Conservation (phyloP, 169 alveolate species). For the Cryptosporidium bovis region DNA sequence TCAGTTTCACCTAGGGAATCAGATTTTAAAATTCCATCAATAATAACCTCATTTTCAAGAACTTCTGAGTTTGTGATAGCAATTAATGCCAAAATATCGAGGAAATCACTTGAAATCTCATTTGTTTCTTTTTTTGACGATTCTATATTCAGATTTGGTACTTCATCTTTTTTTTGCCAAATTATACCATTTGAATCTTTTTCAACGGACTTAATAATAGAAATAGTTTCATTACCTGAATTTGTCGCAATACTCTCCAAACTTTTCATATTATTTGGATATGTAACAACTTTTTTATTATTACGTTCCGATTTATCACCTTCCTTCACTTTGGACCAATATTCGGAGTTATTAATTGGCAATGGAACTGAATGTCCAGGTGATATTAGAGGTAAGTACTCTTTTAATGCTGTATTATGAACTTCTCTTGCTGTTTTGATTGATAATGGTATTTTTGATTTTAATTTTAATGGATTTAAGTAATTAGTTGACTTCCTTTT, state of each 20-base stretch:
- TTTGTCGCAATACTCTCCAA: too few relatives aligned
- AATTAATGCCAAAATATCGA: slow-evolving; percentile 44
- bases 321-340: slow-evolving; percentile 19
- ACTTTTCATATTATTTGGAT: neutral
- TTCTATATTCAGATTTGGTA: neutral
- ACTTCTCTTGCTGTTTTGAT: slow-evolving; percentile 24
- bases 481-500: neutral
- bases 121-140: neutral
- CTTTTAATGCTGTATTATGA: slow-evolving; percentile 17
- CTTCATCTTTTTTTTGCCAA: neutral
- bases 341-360: slow-evolving; percentile 41
- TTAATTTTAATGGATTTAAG: neutral
- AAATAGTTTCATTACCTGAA: too few relatives aligned
- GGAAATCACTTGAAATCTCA: neutral
- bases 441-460: slow-evolving; percentile 14
- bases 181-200: too few relatives aligned
- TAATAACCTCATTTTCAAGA: slow-evolving; percentile 15
- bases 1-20: slow-evolving; percentile 4
- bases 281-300: neutral
- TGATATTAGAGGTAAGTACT: neutral
- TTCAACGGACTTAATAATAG: too few relatives aligned
- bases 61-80: slow-evolving; percentile 54
- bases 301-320: neutral
- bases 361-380: slow-evolving; percentile 26
- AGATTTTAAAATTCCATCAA: slow-evolving; percentile 4